Evolutionary conservation across 192 early-diverging fungal genomes (phyloP).

Genomic region (Backusella sp.): DNA sequence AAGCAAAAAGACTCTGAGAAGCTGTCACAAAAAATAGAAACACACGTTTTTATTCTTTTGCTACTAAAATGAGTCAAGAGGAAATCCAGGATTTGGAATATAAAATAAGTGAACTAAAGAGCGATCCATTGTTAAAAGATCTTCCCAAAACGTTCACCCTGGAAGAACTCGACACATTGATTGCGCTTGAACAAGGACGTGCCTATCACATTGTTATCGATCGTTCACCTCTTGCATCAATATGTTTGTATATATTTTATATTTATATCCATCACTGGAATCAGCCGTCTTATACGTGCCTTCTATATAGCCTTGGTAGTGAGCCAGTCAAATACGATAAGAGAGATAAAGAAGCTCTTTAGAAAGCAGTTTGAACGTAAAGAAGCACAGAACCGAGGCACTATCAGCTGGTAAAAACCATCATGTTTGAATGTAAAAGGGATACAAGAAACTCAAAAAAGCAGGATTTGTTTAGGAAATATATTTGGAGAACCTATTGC

Average conservation of each 20-base stretch:
- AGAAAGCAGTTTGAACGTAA: background rate
- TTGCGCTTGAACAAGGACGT: conserved; percentile 26
- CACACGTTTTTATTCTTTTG: background rate
- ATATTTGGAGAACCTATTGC: conserved; percentile 35
- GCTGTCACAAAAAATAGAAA: background rate
- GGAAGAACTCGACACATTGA: conserved; percentile 24
- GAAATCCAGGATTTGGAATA: background rate
- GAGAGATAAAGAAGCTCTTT: conserved; percentile 23
- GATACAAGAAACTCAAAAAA: background rate
- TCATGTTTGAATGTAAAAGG: background rate
- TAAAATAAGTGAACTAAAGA: background rate
- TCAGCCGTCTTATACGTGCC: too few species aligned
- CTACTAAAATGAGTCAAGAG: background rate
- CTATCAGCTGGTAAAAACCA: conserved; percentile 29
- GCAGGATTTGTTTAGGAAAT: conserved; percentile 11
- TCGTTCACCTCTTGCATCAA: conserved; percentile 9
- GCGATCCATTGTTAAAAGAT: conserved; percentile 28
- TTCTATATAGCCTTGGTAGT: conserved; percentile 16
- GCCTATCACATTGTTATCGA: conserved; percentile 23
- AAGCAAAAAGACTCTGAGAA: background rate
- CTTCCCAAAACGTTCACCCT: background rate
- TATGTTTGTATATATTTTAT: conserved; percentile 11
- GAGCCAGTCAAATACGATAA: conserved; percentile 17
- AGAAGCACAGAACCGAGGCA: background rate
- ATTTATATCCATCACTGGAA: background rate